Evolutionary conservation across 306 rosid genomes (phyloP).

Genomic region (Citrullus amarus): DNA sequence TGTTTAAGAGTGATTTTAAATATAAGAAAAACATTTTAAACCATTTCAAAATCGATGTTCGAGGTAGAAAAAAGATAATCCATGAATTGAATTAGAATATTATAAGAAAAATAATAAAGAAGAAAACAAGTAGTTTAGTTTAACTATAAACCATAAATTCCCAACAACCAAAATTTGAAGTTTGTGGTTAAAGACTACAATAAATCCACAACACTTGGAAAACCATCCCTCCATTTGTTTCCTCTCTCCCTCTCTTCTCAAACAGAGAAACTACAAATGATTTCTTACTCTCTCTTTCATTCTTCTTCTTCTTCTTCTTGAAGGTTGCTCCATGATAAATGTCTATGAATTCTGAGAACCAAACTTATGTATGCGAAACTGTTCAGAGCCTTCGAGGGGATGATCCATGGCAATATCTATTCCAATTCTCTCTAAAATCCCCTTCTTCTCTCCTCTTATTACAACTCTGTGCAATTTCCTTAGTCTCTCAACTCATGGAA

Average conservation of each 20-base stretch:
- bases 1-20: no score
- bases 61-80: no score
- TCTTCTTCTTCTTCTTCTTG: background rate
- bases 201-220: constrained; percentile 7
- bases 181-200: background rate
- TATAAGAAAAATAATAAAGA: background rate
- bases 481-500: constrained; percentile 22
- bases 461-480: constrained; percentile 32
- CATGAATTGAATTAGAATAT: background rate
- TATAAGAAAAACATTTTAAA: no score
- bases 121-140: background rate
- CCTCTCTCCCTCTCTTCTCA: constrained; percentile 11
- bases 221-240: constrained; percentile 13
- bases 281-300: background rate
- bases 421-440: constrained; percentile 23
- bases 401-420: background rate
- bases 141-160: background rate
- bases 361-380: constrained; percentile 31
- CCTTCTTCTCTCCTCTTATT: constrained; percentile 35
- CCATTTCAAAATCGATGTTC: no score
- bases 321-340: background rate
- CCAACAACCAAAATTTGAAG: constrained; percentile 13
- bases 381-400: background rate
- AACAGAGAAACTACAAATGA: background rate
- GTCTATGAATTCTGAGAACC: background rate